Evolutionary conservation across 1,284 basidiomycete species (phyloP).

Genomic region (Cryptococcus sp.): DNA sequence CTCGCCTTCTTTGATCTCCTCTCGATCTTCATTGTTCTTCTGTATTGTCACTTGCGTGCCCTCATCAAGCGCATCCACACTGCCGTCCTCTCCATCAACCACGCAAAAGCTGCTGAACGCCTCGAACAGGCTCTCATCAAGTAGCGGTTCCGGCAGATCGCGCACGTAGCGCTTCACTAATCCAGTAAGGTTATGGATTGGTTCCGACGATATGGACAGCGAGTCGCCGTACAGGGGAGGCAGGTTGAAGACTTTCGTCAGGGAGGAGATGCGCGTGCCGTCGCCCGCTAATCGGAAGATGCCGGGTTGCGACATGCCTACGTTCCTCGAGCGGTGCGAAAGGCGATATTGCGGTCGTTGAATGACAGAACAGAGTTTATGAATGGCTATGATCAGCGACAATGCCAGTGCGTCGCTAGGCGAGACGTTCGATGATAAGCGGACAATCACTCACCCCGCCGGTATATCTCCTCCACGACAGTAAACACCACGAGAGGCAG

Average conservation of each 20-base stretch:
- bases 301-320: conserved; percentile 48
- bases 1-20: not conserved
- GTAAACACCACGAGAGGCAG: conserved; percentile 48
- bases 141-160: conserved; percentile 49
- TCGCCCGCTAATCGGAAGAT: conserved; percentile 47
- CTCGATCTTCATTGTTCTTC: not conserved
- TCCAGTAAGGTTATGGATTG: conserved; percentile 48
- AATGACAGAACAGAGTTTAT: too few species aligned
- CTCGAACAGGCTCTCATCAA: conserved; percentile 45
- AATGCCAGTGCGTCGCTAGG: not conserved
- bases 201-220: conserved; percentile 39
- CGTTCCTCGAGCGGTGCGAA: too few species aligned
- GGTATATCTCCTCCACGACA: conserved; percentile 51
- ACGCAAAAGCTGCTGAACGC: conserved; percentile 46
- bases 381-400: too few species aligned
- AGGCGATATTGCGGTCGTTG: too few species aligned
- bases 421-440: not conserved
- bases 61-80: not conserved
- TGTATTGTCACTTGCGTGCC: not conserved
- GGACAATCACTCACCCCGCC: conserved; percentile 35
- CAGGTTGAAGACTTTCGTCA: conserved; percentile 44
- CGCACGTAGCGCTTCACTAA: conserved; percentile 50
- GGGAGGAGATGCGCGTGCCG: conserved; percentile 37
- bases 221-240: conserved; percentile 47
- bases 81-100: conserved; percentile 4